These are phyloP conservation scores for Monilinia aucupariae DNA, from an alignment of 2,329 filamentous ascomycete species.

Conservation along the genomic window DNA sequence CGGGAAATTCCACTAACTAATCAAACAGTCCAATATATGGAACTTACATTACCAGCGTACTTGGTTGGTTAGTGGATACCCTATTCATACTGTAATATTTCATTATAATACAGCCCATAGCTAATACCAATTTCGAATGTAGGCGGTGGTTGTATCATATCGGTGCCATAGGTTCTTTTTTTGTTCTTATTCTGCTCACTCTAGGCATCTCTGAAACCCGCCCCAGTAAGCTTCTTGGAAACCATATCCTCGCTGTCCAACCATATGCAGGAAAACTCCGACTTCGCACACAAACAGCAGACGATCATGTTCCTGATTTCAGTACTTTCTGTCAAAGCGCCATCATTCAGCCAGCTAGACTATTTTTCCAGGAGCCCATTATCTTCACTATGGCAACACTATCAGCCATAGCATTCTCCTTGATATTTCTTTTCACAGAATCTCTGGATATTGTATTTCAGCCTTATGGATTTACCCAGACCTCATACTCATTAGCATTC, in stretches of 20 bases:
- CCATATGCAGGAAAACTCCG: constrained; percentile 26
- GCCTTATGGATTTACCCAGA: constrained; percentile 34
- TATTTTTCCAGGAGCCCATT: constrained; percentile 45
- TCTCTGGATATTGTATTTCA: constrained; percentile 39
- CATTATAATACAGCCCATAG: background rate
- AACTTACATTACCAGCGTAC: constrained; percentile 37
- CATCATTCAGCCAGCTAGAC: constrained; percentile 39
- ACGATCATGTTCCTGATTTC: constrained; percentile 37
- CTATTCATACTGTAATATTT: background rate
- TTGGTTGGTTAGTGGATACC: constrained; percentile 37
- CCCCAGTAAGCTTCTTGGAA: constrained; percentile 40
- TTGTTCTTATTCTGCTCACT: constrained; percentile 35
- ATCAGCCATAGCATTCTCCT: constrained; percentile 40
- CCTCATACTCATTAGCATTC: constrained; percentile 39
- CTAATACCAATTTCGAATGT: background rate
- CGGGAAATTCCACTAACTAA: background rate
- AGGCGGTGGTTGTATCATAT: constrained; percentile 44
- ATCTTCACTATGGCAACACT: constrained; percentile 42
- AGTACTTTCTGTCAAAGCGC: constrained; percentile 37
- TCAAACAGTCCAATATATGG: constrained; percentile 41
- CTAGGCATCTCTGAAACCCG: constrained; percentile 41
- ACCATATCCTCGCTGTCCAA: constrained; percentile 30
- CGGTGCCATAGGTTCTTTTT: constrained; percentile 37
- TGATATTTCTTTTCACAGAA: constrained; percentile 47
- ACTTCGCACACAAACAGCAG: constrained; percentile 35